Evolutionary conservation across 768 basidiomycete genomes (phyloP).

Genomic region (Xerocomellus amylosporus): DNA sequence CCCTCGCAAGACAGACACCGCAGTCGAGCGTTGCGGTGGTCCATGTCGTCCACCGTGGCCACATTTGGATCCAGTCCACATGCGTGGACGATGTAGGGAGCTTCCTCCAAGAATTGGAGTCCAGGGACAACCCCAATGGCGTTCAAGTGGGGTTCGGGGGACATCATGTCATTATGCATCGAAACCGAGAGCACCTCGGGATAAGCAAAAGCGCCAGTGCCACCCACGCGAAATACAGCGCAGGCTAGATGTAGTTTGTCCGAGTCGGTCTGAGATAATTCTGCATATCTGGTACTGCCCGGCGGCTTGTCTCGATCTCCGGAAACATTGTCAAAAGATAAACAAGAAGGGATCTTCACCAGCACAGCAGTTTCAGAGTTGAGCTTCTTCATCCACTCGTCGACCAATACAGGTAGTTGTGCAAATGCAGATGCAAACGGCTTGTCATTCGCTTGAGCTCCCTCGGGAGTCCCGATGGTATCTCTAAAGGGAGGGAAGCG

Average conservation of each 20-base stretch:
- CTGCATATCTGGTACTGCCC: too few relatives aligned
- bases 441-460: not conserved
- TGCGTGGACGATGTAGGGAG: constrained; percentile 8
- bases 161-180: not conserved
- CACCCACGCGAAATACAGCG: constrained; percentile 5
- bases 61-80: constrained; percentile 13
- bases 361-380: constrained; percentile 3
- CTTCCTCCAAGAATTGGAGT: constrained; percentile 9
- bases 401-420: constrained; percentile 7
- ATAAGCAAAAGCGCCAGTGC: not conserved
- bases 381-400: constrained; percentile 10
- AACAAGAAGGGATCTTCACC: constrained; percentile 7
- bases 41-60: constrained; percentile 10
- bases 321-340: not conserved
- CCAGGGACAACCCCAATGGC: not conserved
- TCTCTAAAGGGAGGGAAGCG: constrained; percentile 12
- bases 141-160: not conserved
- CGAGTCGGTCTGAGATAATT: not conserved
- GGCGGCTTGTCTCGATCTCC: not conserved
- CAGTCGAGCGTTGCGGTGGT: constrained; percentile 13
- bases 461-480: constrained; percentile 5
- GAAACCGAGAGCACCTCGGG: constrained; percentile 2
- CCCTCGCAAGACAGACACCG: constrained; percentile 5
- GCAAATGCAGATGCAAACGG: constrained; percentile 11
- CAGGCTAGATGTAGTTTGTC: constrained; percentile 11